Conservation (phyloP, 148 eudicot species). For the Fagopyrum esculentum region DNA sequence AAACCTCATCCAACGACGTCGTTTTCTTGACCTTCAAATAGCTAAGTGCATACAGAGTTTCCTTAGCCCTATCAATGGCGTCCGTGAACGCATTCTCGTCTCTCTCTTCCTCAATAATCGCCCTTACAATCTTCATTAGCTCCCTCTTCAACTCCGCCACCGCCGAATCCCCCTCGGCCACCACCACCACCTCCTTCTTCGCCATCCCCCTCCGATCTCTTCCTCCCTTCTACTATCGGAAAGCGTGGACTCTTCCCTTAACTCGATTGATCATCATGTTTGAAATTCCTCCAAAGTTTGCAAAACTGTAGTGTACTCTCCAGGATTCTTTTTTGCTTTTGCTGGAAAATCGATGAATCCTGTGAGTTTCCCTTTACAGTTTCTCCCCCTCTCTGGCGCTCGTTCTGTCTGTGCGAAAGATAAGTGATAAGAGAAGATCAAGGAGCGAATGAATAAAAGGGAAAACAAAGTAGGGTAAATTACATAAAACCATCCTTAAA, state of each 20-base stretch:
- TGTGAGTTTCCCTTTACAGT: not conserved
- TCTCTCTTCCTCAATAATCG: constrained; percentile 37
- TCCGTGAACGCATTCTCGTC: constrained; percentile 27
- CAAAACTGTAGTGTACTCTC: not conserved
- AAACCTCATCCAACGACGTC: constrained; percentile 17
- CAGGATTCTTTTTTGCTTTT: not conserved
- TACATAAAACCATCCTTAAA: too few relatives aligned
- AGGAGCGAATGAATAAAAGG: too few relatives aligned
- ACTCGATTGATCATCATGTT: not conserved
- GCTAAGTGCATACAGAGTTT: constrained; percentile 38
- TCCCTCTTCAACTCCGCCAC: constrained; percentile 61
- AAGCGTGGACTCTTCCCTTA: not conserved
- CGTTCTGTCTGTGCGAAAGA: not conserved
- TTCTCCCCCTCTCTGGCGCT: not conserved
- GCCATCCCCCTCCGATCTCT: not conserved
- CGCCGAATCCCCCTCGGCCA: constrained; percentile 45
- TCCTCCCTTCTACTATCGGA: not conserved
- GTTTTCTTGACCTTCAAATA: constrained; percentile 33
- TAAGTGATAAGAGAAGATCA: not conserved
- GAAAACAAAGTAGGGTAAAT: not conserved
- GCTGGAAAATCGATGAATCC: not conserved
- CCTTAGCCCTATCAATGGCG: constrained; percentile 56
- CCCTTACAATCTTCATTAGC: constrained; percentile 40
- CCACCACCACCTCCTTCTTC: constrained; percentile 38
- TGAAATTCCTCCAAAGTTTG: not conserved